Base-by-base conservation (phyloP, 1,284 basidiomycete genomes). In the Amylostereum areolatum region DNA sequence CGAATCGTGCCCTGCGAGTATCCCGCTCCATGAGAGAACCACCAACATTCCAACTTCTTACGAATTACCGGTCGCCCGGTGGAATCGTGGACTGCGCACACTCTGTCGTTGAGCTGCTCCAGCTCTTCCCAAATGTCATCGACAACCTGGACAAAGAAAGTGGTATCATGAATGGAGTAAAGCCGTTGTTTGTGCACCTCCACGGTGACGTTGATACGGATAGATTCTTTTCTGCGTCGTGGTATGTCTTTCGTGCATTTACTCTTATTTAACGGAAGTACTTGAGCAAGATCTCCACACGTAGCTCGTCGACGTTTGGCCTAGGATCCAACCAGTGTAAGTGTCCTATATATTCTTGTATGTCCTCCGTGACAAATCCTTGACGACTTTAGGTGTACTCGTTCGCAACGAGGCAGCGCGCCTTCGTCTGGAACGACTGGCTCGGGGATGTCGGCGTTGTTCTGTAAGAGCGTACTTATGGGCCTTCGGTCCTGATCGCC, bases 301-400 rank as follows among this genome's bases (percentile, higher is more conserved):
- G 18, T 18, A 18, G 18, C 18, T 18, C 18, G 18, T 18, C 37
- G 24, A 18, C 12, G 24, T 11, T 43, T 31, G 37, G 10, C 9
- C 37, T 43, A 30, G 46, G 46, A 8, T 5, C 34, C 7, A 41
- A 47, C 5, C 46, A 47, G 28, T 43, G 46, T 47, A 10, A 11
- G 45, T 18, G 9, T 18, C 18, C 18, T 18, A 18, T 18, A 18
- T 18, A 18, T 18, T 18, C 18, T 18, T 18, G 18, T 18, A 18
- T 18, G 18, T 18, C 18, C 18, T 18, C 18, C 18, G 18, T 18
- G 18, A 18, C 18, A 18, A 18, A 18, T 18, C 18, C 18, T 18
- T 18, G 18, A 18, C 18, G 18, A 18, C 18, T 18, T 18, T 5
- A 43, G 41, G 24, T 6, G 30, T 43, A 12, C 41, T 43, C 30